Evolutionary conservation across 305 asterid species (phyloP), one percentile per base, ranked within the genome.

Genomic region (Plantago coronopus): DNA sequence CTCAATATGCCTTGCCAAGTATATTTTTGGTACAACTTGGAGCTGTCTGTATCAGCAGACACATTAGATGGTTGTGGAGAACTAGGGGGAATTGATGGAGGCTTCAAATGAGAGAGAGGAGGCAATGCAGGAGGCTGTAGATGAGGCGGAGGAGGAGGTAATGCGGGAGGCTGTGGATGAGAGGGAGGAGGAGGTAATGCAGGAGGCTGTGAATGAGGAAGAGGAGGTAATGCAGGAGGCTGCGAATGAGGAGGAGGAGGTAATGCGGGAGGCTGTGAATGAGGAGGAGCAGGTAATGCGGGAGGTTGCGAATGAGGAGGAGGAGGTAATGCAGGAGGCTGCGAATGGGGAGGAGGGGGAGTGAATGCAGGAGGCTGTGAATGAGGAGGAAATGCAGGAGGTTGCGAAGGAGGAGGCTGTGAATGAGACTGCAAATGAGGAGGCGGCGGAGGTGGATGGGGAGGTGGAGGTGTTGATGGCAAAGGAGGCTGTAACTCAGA

Each of bases 1-100:
- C 90, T 86, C 81, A 91, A 76, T 76, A 79, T 61, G 57, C 98
- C 98, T 72, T 84, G 90, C 98, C 98, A 91, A 23, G 77, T 80
- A 72, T 71, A 75, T 45, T 66, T 74, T 27, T 53, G 74, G 56
- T 61, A 62, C 43, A 59, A 61, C 66, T 56, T 74, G 54, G 68
- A 65, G 74, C 65, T 61, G 59, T 71, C 86, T 6, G 69, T 74
- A 70, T 70, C 71, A 42, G 74, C 68, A 49, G 84, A 72, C 67
- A 74, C 80, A 55, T 78, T 66, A 48, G 83, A 79, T 57, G 85
- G 86, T 31, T 82, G 86, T n/a, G 94, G 85, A 66, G 91, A 83
- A 69, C 69, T 70, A 65, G 87, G 94, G 59, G 85, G 87, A 68
- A 69, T 75, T 34, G 68, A 71, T 60, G 86, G 94, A 42, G 87